Conservation (phyloP, 73 alveolate species). For the Durusdinium trenchii region DNA sequence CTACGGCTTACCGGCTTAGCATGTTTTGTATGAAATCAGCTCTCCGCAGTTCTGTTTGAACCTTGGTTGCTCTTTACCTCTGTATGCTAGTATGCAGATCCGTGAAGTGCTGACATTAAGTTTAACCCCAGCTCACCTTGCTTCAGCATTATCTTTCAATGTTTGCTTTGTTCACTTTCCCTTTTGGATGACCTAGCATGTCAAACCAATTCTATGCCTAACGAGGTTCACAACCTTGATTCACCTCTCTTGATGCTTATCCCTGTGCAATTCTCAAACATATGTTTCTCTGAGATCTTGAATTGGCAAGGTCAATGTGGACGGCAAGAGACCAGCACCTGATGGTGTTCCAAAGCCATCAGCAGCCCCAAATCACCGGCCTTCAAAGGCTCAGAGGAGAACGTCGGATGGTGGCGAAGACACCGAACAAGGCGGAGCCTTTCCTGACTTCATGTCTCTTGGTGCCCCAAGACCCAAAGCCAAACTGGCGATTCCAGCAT, state of each 20-base stretch:
- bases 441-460: constrained; percentile 33
- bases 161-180: too few relatives aligned
- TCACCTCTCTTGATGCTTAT: background rate
- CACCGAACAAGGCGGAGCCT: background rate
- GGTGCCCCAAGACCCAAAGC: constrained; percentile 53
- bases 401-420: background rate
- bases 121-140: too few relatives aligned
- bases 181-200: too few relatives aligned
- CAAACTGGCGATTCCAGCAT: background rate
- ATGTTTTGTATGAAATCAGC: too few relatives aligned
- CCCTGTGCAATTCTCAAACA: background rate
- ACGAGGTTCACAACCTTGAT: too few relatives aligned
- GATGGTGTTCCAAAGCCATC: constrained; percentile 42
- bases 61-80: too few relatives aligned
- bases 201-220: too few relatives aligned
- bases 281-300: background rate
- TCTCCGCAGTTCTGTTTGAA: too few relatives aligned
- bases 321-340: constrained; percentile 33
- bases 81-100: too few relatives aligned
- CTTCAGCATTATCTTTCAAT: too few relatives aligned
- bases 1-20: too few relatives aligned
- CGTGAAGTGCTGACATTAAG: too few relatives aligned
- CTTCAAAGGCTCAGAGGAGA: constrained; percentile 26
- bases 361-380: constrained; percentile 42
- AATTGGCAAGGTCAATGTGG: background rate